phyloP scores from a whole-genome alignment of 306 rosid species.

The Neltuma alba region DNA sequence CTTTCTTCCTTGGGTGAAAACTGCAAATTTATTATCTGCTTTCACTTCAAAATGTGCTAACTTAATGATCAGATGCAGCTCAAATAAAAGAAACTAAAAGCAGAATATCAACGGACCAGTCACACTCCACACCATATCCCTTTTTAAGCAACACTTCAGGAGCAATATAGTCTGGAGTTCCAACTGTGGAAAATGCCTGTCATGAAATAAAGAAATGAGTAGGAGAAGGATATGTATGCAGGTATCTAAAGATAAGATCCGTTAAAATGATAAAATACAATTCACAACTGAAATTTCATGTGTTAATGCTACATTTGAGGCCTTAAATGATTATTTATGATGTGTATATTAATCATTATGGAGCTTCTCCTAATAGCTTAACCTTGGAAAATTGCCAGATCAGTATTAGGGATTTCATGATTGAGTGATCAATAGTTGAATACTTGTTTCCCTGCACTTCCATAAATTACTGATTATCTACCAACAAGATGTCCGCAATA shows the following conservation, averaged over 20 bases:
- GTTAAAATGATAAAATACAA: conserved; percentile 16
- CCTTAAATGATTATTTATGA: conserved; percentile 4
- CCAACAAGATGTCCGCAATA: too few species aligned
- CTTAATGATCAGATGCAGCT: conserved; percentile 18
- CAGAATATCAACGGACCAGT: conserved; percentile 65
- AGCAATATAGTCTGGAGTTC: conserved; percentile 94
- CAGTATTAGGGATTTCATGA: neutral
- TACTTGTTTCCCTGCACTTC: neutral
- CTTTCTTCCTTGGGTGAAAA: neutral
- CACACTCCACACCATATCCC: conserved; percentile 89
- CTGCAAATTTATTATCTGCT: conserved; percentile 21
- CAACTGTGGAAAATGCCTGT: conserved; percentile 93
- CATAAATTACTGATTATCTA: neutral
- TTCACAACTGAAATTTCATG: conserved; percentile 9
- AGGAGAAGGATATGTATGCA: conserved; percentile 32
- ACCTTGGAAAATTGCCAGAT: neutral
- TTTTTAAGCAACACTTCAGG: conserved; percentile 87
- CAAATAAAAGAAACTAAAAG: conserved; percentile 16
- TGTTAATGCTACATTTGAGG: conserved; percentile 22
- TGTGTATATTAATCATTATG: neutral
- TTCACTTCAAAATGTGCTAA: conserved; percentile 27
- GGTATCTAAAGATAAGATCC: conserved; percentile 6
- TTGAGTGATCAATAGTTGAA: neutral
- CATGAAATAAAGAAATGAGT: conserved; percentile 36
- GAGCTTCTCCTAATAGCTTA: neutral